phyloP scores from a whole-genome alignment of 129 eudicot species.

The Helianthus tuberosus region DNA sequence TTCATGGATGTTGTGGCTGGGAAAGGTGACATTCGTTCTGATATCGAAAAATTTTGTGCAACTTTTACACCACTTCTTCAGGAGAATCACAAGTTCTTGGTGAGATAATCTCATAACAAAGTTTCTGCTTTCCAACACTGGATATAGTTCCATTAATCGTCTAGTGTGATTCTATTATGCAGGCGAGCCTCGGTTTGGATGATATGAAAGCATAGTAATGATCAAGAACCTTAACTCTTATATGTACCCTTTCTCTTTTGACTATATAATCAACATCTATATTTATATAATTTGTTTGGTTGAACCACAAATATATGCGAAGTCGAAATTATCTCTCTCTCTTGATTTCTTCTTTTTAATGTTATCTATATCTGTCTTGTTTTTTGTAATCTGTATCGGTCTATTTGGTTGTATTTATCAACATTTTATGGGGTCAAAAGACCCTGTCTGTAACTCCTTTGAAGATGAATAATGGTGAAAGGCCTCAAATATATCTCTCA shows the following conservation, averaged over 20 bases:
- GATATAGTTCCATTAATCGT: neutral
- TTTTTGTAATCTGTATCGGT: constrained; percentile 5
- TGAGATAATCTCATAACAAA: constrained; percentile 29
- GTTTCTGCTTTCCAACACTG: neutral
- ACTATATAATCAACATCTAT: constrained; percentile 22
- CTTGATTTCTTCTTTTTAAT: constrained; percentile 10
- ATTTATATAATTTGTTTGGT: constrained; percentile 20
- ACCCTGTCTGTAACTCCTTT: constrained; percentile 18
- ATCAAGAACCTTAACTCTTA: constrained; percentile 16
- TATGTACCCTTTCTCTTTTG: constrained; percentile 6
- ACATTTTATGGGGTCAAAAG: constrained; percentile 35
- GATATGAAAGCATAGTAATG: constrained; percentile 68
- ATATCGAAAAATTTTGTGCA: constrained; percentile 65
- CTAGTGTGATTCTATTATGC: constrained; percentile 35
- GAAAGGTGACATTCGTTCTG: constrained; percentile 50
- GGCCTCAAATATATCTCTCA: constrained; percentile 58
- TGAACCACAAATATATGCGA: constrained; percentile 9
- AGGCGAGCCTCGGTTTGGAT: constrained; percentile 83
- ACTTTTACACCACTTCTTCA: constrained; percentile 68
- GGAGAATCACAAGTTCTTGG: constrained; percentile 84
- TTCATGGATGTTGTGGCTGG: constrained; percentile 81
- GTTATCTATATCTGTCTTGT: neutral
- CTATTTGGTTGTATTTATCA: constrained; percentile 14
- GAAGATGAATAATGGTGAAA: constrained; percentile 44
- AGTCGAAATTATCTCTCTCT: constrained; percentile 17